These are phyloP conservation scores for Mortierella alpina DNA, from an alignment of 192 early-diverging fungal species.

Conservation along the genomic window DNA sequence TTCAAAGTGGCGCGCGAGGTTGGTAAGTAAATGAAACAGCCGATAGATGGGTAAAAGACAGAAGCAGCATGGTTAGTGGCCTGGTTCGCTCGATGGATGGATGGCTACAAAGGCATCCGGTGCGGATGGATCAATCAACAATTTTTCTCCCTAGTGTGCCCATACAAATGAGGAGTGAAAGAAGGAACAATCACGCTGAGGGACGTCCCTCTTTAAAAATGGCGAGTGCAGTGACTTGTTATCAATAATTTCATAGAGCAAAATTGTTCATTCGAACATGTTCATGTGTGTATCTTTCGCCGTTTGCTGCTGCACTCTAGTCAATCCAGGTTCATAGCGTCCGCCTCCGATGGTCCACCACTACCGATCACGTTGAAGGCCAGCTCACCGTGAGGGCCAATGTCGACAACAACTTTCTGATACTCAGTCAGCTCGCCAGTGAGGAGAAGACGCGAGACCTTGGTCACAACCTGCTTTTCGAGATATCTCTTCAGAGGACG, in stretches of 20 bases:
- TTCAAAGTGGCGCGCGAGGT: background rate
- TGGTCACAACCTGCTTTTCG: constrained; percentile 87
- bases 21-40: background rate
- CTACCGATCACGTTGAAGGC: constrained; percentile 37
- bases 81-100: constrained; percentile 25
- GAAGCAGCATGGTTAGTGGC: constrained; percentile 28
- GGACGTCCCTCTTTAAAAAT: too few relatives aligned
- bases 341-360: background rate
- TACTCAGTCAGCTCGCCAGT: constrained; percentile 71
- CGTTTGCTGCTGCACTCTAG: background rate
- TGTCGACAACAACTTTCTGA: constrained; percentile 60
- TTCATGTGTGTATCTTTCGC: background rate
- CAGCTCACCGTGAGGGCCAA: constrained; percentile 33
- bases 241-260: too few relatives aligned
- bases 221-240: too few relatives aligned
- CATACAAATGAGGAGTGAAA: constrained; percentile 52
- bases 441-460: constrained; percentile 78
- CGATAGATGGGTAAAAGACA: background rate
- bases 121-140: constrained; percentile 24
- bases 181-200: constrained; percentile 8
- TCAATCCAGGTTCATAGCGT: constrained; percentile 42
- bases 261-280: background rate
- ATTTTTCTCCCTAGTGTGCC: background rate
- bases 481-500: constrained; percentile 91
- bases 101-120: constrained; percentile 2